A percentile compares a stretch with the other conserved stretches of the same genome.
phyloP scores from a whole-genome alignment of 1,139 yeast species.

The Kazachstania sp. region DNA sequence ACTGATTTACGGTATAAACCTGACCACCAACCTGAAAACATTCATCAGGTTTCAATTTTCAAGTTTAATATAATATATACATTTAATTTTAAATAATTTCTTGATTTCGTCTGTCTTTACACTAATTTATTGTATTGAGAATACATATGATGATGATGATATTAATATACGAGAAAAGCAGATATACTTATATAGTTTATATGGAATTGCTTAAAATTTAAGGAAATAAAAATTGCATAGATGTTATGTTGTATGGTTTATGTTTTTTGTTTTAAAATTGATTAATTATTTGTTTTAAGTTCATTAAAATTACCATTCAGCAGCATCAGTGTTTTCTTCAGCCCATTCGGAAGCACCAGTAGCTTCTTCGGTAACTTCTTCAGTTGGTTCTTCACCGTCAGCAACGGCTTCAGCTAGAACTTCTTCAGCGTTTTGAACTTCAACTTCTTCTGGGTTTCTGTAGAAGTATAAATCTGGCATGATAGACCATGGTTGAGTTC shows the following conservation, averaged over 20 bases:
- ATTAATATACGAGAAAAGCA: slow-evolving; percentile 5
- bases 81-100: neutral
- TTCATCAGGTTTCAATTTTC: too few species aligned
- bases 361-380: slow-evolving; percentile 56
- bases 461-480: slow-evolving; percentile 99
- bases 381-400: slow-evolving; percentile 47
- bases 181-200: slow-evolving; percentile 5
- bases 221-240: slow-evolving; percentile 2
- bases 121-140: slow-evolving; percentile 6
- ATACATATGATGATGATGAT: slow-evolving; percentile 8
- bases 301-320: slow-evolving; percentile 31
- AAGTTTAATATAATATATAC: neutral
- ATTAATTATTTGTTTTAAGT: slow-evolving; percentile 57
- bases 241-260: too few species aligned
- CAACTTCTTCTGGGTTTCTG: slow-evolving; percentile 99
- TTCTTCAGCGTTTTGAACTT: slow-evolving; percentile 69
- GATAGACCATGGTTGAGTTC: slow-evolving; percentile 96
- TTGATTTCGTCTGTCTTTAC: neutral
- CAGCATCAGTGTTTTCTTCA: slow-evolving; percentile 51
- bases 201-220: slow-evolving; percentile 4
- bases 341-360: slow-evolving; percentile 69
- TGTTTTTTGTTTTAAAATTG: too few species aligned
- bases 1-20: too few species aligned
- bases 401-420: slow-evolving; percentile 46
- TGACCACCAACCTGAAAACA: too few species aligned